phyloP scores from a whole-genome alignment of 805 yeast genomes.

The Cyberlindnera euphorbiiphila region DNA sequence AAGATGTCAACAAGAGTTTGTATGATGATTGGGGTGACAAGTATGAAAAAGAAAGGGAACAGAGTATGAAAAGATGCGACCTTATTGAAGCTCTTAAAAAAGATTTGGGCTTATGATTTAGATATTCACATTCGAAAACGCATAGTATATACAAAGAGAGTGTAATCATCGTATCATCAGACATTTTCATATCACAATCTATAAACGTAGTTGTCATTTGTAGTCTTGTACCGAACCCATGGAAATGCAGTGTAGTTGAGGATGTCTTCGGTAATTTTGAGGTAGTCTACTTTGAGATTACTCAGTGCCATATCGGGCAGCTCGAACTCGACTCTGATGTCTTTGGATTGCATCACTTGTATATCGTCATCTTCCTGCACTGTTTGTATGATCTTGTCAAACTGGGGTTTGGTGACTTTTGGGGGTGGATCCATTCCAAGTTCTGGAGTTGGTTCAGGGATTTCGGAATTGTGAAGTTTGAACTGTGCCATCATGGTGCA shows the following conservation, averaged over 20 bases:
- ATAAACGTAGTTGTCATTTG: constrained; percentile 33
- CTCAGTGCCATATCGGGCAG: constrained; percentile 63
- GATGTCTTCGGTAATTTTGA: constrained; percentile 57
- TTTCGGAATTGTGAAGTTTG: constrained; percentile 26
- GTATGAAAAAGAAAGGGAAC: constrained; percentile 18
- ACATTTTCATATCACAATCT: constrained; percentile 16
- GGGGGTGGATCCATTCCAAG: constrained; percentile 30
- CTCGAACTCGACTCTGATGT: constrained; percentile 53
- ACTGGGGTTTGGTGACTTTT: constrained; percentile 18
- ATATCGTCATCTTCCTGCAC: constrained; percentile 16
- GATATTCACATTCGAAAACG: neutral
- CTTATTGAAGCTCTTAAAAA: constrained; percentile 13
- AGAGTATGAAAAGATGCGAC: constrained; percentile 14
- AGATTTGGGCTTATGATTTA: constrained; percentile 13
- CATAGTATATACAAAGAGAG: neutral
- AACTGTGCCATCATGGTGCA: constrained; percentile 57
- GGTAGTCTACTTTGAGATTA: constrained; percentile 61
- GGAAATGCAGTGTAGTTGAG: constrained; percentile 68
- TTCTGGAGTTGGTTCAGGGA: constrained; percentile 16
- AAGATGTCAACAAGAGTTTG: constrained; percentile 20
- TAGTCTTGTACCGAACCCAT: constrained; percentile 64
- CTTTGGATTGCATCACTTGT: constrained; percentile 9
- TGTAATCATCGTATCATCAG: neutral
- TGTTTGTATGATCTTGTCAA: constrained; percentile 20
- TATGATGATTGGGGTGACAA: constrained; percentile 22